Percentiles rank a stretch among this genome's conserved stretches.
These are phyloP conservation scores for Kodamaea laetipori DNA, from an alignment of 805 yeast genomes.

Conservation along the genomic window DNA sequence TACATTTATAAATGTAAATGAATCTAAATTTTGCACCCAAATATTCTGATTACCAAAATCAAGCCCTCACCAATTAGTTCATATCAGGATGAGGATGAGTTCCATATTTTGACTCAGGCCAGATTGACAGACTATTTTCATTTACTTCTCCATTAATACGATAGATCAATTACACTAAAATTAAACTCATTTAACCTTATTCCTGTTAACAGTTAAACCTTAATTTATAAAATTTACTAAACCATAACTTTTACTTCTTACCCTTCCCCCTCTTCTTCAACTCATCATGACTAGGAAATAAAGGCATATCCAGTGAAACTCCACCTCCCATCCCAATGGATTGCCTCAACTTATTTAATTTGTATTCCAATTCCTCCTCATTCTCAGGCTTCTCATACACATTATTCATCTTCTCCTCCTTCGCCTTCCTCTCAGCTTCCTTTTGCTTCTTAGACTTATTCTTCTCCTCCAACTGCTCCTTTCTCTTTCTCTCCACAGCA, in stretches of 20 bases:
- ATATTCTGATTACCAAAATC: no score
- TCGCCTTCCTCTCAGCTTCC: slow-evolving; percentile 22
- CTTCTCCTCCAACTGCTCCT: slow-evolving; percentile 23
- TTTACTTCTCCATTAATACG: no score
- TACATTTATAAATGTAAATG: no score
- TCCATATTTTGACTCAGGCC: no score
- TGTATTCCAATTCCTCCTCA: slow-evolving; percentile 38
- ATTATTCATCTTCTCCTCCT: slow-evolving; percentile 22
- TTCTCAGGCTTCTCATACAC: slow-evolving; percentile 36
- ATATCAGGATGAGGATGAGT: no score
- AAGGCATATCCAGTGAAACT: slow-evolving; percentile 5
- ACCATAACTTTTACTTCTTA: background rate
- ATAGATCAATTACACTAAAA: no score
- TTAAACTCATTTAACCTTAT: no score
- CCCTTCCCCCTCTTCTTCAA: slow-evolving; percentile 2
- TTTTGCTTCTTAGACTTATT: slow-evolving; percentile 20
- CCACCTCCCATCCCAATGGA: slow-evolving; percentile 9
- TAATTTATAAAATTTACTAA: no score
- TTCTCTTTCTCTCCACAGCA: slow-evolving; percentile 63
- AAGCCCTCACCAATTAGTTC: no score
- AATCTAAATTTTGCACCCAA: no score
- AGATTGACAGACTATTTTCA: no score
- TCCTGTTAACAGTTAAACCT: no score
- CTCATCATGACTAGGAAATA: slow-evolving; percentile 4
- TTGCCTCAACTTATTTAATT: slow-evolving; percentile 31